Conservation (phyloP, 805 yeast species). For the Suhomyces xylopsoci region DNA sequence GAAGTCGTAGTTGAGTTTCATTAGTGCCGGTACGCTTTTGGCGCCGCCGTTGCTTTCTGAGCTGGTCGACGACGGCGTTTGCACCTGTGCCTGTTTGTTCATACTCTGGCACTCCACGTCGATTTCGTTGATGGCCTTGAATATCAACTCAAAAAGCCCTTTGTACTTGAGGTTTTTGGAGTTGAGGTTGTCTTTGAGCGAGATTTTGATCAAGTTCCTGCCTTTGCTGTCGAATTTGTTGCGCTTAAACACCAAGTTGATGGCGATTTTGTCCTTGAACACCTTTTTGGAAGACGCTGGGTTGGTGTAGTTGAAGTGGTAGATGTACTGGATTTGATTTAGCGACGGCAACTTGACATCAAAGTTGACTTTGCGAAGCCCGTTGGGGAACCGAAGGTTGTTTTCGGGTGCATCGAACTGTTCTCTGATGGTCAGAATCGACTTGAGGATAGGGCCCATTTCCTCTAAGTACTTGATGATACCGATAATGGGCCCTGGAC, state of each 20-base stretch:
- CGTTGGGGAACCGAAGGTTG: slow-evolving; percentile 22
- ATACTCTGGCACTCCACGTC: slow-evolving; percentile 12
- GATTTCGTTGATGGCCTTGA: slow-evolving; percentile 22
- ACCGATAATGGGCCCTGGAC: slow-evolving; percentile 22
- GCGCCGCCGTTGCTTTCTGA: background rate
- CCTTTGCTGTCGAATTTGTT: slow-evolving; percentile 28
- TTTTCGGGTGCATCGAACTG: slow-evolving; percentile 8
- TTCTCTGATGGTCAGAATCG: slow-evolving; percentile 18
- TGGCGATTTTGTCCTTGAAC: slow-evolving; percentile 30
- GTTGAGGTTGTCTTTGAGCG: slow-evolving; percentile 37
- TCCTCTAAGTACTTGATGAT: slow-evolving; percentile 33
- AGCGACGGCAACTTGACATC: slow-evolving; percentile 31
- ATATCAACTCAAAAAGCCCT: slow-evolving; percentile 35
- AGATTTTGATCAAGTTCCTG: slow-evolving; percentile 23
- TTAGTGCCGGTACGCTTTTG: slow-evolving; percentile 7
- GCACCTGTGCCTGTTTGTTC: slow-evolving; percentile 4
- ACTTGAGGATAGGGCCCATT: slow-evolving; percentile 26
- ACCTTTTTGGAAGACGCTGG: slow-evolving; percentile 30
- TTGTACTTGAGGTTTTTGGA: slow-evolving; percentile 36
- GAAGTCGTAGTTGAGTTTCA: slow-evolving; percentile 40
- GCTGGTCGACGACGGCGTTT: slow-evolving; percentile 8
- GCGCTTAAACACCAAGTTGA: slow-evolving; percentile 10
- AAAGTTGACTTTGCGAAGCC: slow-evolving; percentile 28
- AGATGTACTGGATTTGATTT: slow-evolving; percentile 31
- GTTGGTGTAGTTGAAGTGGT: slow-evolving; percentile 24